Base-by-base conservation (phyloP, 371 early-diverging fungal species). In the Mortierella sp. region DNA sequence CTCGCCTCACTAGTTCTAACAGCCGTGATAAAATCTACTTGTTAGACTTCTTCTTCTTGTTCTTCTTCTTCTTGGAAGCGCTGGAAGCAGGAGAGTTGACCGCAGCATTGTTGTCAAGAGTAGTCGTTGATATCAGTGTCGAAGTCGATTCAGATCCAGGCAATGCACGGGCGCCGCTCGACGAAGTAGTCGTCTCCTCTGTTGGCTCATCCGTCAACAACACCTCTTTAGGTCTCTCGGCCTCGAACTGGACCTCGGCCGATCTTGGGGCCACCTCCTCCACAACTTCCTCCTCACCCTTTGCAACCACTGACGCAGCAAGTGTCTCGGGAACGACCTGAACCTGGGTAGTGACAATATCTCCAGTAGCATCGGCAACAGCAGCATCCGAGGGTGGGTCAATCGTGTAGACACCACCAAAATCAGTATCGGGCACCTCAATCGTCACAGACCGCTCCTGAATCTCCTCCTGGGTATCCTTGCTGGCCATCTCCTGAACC, bases 11-110 rank as follows among this genome's bases (percentile, higher is more conserved):
- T 51, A 18, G 16, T 21, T 6, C 21, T 21, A 51, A 21, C 51
- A 51, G 21, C 16, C 18, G 27, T 12, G 24, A 54, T 21, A 16
- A n/a, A 7, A 14, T 46, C 14, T 72, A 72, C 49, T 72, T 72
- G 24, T 14, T 60, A 32, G 54, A 38, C 70, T 77, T 77, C 46
- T 77, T 77, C 77, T 77, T 77, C 35, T 76, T 76, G 41, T 77
- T 77, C 72, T 71, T 71, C 72, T 71, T 71, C 49, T 71, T 71
- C 60, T 71, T 77, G 72, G 60, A 55, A 44, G 56, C 14, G 24
- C 48, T 24, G 18, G 77, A 60, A 29, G 63, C 54, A 24, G 72
- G 55, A 46, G 72, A 32, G 32, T 58, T 72, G 72, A 29, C 29
- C 29, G 51, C 21, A 6, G 5, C 6, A 0, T 58, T 51, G 2